Conservation (phyloP, 2,329 filamentous ascomycete genomes). For the Alternaria infectoria region DNA sequence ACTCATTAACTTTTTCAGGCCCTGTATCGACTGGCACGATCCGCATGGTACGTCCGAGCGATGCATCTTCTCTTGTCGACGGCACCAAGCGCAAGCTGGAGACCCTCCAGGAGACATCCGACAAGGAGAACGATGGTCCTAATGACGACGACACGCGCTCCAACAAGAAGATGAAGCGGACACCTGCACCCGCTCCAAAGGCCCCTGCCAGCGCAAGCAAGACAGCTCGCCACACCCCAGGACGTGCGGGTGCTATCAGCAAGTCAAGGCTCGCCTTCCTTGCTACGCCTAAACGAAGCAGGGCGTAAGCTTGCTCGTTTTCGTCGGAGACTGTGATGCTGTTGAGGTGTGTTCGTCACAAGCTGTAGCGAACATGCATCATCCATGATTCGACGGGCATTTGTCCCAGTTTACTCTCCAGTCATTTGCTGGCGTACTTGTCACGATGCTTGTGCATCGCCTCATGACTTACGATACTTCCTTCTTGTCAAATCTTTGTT, state of each 20-base stretch:
- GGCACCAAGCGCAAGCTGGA: conserved; percentile 56
- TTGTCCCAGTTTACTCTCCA: background rate
- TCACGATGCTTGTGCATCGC: background rate
- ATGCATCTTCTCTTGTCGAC: conserved; percentile 39
- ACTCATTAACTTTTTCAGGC: conserved; percentile 22
- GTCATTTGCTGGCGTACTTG: conserved; percentile 14
- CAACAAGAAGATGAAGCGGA: conserved; percentile 42
- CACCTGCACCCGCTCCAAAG: conserved; percentile 34
- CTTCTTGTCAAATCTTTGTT: conserved; percentile 5
- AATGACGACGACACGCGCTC: conserved; percentile 37
- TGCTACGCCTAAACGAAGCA: conserved; percentile 48
- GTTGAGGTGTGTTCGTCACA: background rate
- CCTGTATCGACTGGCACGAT: conserved; percentile 47
- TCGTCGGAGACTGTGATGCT: background rate
- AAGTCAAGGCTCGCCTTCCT: conserved; percentile 47
- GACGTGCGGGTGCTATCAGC: conserved; percentile 41
- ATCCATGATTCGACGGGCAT: background rate
- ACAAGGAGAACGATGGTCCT: conserved; percentile 53
- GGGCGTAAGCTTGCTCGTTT: conserved; percentile 19
- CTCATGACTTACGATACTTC: conserved; percentile 10
- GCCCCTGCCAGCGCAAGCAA: conserved; percentile 39
- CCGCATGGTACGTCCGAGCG: conserved; percentile 54
- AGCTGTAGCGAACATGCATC: background rate
- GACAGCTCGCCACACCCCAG: conserved; percentile 38
- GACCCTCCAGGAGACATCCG: conserved; percentile 42